A percentile compares a stretch with the other conserved stretches of the same genome.
Evolutionary conservation across 768 basidiomycete species (phyloP).

Genomic region (Peribolospora baueri): DNA sequence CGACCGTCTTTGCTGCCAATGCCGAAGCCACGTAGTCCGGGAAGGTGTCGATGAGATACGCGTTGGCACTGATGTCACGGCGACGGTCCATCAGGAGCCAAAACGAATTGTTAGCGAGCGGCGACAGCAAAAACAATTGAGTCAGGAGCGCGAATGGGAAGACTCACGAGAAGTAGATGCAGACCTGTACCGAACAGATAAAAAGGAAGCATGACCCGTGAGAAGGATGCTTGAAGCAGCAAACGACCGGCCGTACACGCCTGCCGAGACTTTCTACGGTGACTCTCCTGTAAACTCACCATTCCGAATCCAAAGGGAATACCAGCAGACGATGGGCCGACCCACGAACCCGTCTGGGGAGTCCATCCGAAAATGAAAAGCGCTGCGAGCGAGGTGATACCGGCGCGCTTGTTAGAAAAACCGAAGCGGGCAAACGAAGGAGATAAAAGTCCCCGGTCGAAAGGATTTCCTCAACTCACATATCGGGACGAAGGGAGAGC

Average conservation of each 20-base stretch:
- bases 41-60: slow-evolving; percentile 2
- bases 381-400: too few relatives aligned
- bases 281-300: background rate
- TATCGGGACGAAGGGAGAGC: slow-evolving; percentile 1
- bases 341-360: slow-evolving; percentile 9
- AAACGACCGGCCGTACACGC: too few relatives aligned
- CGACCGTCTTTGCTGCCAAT: background rate
- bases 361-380: slow-evolving; percentile 2
- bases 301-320: slow-evolving; percentile 1
- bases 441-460: background rate
- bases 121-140: too few relatives aligned
- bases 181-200: too few relatives aligned
- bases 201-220: too few relatives aligned
- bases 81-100: too few relatives aligned
- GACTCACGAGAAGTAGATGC: too few relatives aligned
- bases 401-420: background rate
- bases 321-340: slow-evolving; percentile 5
- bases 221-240: too few relatives aligned
- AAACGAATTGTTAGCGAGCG: too few relatives aligned
- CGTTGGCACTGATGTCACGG: background rate
- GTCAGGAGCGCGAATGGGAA: too few relatives aligned
- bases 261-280: too few relatives aligned
- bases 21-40: slow-evolving; percentile 1
- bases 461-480: background rate
- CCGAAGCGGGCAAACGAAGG: background rate